phyloP scores from a whole-genome alignment of 768 basidiomycete genomes.

The Boletus vermiculosoides region DNA sequence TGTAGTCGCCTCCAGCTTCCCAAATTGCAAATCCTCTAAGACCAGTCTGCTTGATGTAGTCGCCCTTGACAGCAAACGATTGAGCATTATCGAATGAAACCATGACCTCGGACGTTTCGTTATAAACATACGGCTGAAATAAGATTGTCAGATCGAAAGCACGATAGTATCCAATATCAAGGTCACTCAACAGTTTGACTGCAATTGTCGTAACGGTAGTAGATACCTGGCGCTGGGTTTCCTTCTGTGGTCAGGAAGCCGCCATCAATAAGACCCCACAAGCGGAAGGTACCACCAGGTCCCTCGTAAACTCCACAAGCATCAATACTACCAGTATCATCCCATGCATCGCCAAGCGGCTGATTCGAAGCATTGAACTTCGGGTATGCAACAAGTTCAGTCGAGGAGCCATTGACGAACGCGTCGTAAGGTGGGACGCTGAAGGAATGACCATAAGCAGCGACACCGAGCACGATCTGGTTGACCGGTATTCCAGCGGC shows the following conservation, averaged over 20 bases:
- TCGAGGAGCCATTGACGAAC: constrained; percentile 32
- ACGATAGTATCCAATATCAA: neutral
- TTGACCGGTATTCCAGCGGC: constrained; percentile 67
- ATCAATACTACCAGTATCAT: constrained; percentile 45
- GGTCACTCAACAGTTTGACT: constrained; percentile 62
- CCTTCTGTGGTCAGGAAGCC: constrained; percentile 47
- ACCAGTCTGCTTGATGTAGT: constrained; percentile 50
- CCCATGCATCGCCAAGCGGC: constrained; percentile 57
- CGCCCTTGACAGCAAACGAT: constrained; percentile 62
- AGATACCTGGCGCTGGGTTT: constrained; percentile 42
- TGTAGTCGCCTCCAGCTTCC: constrained; percentile 66
- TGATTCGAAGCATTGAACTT: constrained; percentile 44
- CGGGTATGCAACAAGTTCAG: constrained; percentile 46
- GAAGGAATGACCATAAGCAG: constrained; percentile 81
- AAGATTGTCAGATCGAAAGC: neutral
- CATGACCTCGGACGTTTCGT: constrained; percentile 51
- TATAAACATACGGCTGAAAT: constrained; percentile 64
- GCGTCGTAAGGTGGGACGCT: constrained; percentile 39
- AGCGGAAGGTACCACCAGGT: constrained; percentile 54
- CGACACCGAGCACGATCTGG: constrained; percentile 78
- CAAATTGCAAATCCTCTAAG: constrained; percentile 69
- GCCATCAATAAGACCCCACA: constrained; percentile 57
- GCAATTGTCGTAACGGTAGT: constrained; percentile 62
- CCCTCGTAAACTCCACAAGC: constrained; percentile 49
- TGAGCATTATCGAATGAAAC: constrained; percentile 63